Evolutionary conservation across 2,329 filamentous ascomycete genomes (phyloP).

Genomic region (Pseudopithomyces maydicus): DNA sequence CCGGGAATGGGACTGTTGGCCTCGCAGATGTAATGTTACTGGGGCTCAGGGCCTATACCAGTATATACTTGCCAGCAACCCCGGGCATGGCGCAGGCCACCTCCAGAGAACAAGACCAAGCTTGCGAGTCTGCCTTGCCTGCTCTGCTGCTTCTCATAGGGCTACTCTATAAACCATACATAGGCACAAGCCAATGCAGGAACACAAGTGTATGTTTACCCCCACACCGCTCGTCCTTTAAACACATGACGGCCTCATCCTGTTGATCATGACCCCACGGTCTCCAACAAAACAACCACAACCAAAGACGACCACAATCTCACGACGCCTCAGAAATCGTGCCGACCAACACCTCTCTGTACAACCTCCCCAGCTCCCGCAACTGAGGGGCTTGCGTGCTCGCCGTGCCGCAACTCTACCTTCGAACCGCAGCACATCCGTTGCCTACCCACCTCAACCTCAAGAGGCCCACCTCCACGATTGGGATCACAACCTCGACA

Average conservation of each 20-base stretch:
- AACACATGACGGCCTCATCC: conserved; percentile 34
- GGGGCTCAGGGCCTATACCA: conserved; percentile 37
- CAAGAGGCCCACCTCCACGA: conserved; percentile 28
- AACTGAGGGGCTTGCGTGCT: conserved; percentile 33
- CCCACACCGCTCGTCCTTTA: conserved; percentile 32
- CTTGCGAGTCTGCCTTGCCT: conserved; percentile 40
- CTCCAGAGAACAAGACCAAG: conserved; percentile 30
- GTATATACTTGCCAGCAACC: conserved; percentile 38
- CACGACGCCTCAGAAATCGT: conserved; percentile 41
- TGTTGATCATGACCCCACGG: conserved; percentile 42
- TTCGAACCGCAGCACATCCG: conserved; percentile 35
- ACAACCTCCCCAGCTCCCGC: conserved; percentile 36
- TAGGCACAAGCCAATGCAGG: conserved; percentile 24
- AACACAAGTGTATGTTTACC: conserved; percentile 42
- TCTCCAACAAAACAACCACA: conserved; percentile 32
- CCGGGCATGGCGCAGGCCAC: conserved; percentile 42
- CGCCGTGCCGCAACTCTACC: conserved; percentile 39
- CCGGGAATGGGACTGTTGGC: conserved; percentile 43
- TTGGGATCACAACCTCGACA: conserved; percentile 29
- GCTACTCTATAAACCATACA: conserved; percentile 32
- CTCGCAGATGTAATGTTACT: conserved; percentile 31
- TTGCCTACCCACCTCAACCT: conserved; percentile 31
- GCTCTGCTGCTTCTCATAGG: conserved; percentile 29
- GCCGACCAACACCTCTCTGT: conserved; percentile 34
- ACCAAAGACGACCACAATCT: conserved; percentile 39